A percentile compares a stretch with the other conserved stretches of the same genome.
These are phyloP conservation scores for Coemansia sp. DNA, from an alignment of 371 early-diverging fungal species.

Conservation along the genomic window DNA sequence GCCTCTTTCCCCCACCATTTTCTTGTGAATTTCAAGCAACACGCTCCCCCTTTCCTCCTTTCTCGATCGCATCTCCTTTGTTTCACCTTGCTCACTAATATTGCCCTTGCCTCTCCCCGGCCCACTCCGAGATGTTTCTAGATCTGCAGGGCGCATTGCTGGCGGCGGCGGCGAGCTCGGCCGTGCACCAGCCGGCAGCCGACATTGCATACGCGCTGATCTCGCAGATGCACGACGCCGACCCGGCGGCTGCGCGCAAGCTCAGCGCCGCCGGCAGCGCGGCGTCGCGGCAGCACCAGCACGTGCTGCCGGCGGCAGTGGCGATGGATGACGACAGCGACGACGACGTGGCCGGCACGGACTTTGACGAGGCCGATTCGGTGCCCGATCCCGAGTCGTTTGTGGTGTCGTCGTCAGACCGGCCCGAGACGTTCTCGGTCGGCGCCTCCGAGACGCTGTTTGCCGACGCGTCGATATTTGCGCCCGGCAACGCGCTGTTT, in stretches of 20 bases:
- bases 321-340: constrained; percentile 17
- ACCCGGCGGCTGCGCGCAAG: constrained; percentile 8
- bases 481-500: constrained; percentile 37
- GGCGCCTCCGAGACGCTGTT: constrained; percentile 37
- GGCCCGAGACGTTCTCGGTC: constrained; percentile 42
- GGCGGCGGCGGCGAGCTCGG: constrained; percentile 28
- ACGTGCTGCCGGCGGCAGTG: constrained; percentile 14
- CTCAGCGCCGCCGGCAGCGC: neutral
- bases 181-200: constrained; percentile 32
- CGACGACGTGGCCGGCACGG: constrained; percentile 12
- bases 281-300: constrained; percentile 9
- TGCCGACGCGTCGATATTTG: constrained; percentile 42
- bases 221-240: constrained; percentile 29
- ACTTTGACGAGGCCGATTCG: constrained; percentile 40
- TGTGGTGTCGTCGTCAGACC: constrained; percentile 43
- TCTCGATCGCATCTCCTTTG: neutral
- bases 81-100: neutral
- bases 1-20: neutral
- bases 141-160: constrained; percentile 44
- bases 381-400: constrained; percentile 49
- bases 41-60: constrained; percentile 2
- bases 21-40: constrained; percentile 1
- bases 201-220: constrained; percentile 44
- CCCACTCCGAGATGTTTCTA: constrained; percentile 29
- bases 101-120: neutral